Evolutionary conservation across 352 stramenopile species (phyloP).

Genomic region (Phytophthora sp.): DNA sequence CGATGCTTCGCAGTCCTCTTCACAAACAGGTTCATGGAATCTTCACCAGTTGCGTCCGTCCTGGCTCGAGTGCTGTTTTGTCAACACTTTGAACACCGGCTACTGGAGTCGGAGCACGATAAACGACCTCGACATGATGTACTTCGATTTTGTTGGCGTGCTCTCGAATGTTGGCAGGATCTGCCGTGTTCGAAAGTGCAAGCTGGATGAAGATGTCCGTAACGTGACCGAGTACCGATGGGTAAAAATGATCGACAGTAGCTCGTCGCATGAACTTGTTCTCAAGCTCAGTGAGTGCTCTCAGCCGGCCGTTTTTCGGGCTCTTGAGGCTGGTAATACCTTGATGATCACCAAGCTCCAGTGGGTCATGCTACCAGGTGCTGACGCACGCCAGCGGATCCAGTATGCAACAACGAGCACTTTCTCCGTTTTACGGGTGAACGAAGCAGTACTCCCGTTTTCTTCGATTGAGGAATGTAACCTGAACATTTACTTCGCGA

Average conservation of each 20-base stretch:
- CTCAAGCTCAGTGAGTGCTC: slow-evolving; percentile 52
- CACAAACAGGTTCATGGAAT: neutral
- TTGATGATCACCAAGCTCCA: slow-evolving; percentile 68
- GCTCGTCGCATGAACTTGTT: slow-evolving; percentile 52
- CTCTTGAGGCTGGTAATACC: slow-evolving; percentile 52
- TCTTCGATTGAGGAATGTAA: slow-evolving; percentile 45
- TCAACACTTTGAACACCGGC: slow-evolving; percentile 41
- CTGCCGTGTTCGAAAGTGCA: slow-evolving; percentile 41
- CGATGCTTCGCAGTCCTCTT: slow-evolving; percentile 2
- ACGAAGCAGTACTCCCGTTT: slow-evolving; percentile 45
- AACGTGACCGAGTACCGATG: slow-evolving; percentile 50
- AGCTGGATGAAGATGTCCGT: slow-evolving; percentile 1
- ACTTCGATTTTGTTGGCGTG: slow-evolving; percentile 75
- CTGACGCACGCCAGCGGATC: slow-evolving; percentile 16
- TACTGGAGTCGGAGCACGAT: slow-evolving; percentile 28
- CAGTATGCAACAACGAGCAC: slow-evolving; percentile 53
- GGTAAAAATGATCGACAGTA: slow-evolving; percentile 71
- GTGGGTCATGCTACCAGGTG: slow-evolving; percentile 36
- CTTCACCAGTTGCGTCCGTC: slow-evolving; percentile 22
- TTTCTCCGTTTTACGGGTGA: slow-evolving; percentile 48
- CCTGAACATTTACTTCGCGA: slow-evolving; percentile 44
- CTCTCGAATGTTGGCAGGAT: slow-evolving; percentile 59
- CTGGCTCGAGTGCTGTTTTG: slow-evolving; percentile 59
- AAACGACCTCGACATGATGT: slow-evolving; percentile 27
- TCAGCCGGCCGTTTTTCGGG: slow-evolving; percentile 50